Conservation (phyloP, 257 asterid genomes). For the Solanum dulcamara region DNA sequence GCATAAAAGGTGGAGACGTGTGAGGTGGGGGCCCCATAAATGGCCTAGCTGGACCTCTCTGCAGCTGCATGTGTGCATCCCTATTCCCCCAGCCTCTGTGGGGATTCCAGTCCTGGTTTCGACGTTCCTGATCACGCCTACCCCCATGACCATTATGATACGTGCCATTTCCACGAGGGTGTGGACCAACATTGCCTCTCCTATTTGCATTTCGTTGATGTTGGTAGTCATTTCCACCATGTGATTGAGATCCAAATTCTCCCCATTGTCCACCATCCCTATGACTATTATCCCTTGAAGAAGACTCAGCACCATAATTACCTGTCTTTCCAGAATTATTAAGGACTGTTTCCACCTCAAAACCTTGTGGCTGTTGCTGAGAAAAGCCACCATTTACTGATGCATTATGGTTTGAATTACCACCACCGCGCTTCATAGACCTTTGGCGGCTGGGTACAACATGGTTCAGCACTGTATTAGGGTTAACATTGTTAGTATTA, state of each 20-base stretch:
- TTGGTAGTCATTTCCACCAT: conserved; percentile 41
- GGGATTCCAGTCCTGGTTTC: conserved; percentile 33
- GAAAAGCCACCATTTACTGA: conserved; percentile 26
- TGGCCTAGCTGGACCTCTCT: conserved; percentile 40
- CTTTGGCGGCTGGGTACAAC: conserved; percentile 31
- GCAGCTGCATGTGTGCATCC: conserved; percentile 42
- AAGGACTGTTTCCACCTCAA: conserved; percentile 13
- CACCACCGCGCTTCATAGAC: conserved; percentile 39
- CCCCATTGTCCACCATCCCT: conserved; percentile 48
- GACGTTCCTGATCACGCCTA: conserved; percentile 59
- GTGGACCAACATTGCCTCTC: conserved; percentile 48
- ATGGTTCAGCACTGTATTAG: conserved; percentile 30
- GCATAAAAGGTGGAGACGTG: conserved; percentile 23
- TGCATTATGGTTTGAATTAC: conserved; percentile 18
- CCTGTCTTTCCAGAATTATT: conserved; percentile 25
- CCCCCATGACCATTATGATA: conserved; percentile 36
- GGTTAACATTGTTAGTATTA: conserved; percentile 5
- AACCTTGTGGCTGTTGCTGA: conserved; percentile 23
- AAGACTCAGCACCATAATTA: conserved; percentile 25
- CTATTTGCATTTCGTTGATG: conserved; percentile 43
- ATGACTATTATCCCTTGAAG: conserved; percentile 22
- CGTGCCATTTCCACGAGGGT: conserved; percentile 48
- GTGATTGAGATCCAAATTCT: conserved; percentile 24
- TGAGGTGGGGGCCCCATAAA: conserved; percentile 30
- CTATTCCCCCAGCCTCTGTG: conserved; percentile 46